A percentile compares a stretch with the other conserved stretches of the same genome.
Conservation (phyloP, 1,139 yeast genomes). For the Magnusiomyces starmeri region DNA sequence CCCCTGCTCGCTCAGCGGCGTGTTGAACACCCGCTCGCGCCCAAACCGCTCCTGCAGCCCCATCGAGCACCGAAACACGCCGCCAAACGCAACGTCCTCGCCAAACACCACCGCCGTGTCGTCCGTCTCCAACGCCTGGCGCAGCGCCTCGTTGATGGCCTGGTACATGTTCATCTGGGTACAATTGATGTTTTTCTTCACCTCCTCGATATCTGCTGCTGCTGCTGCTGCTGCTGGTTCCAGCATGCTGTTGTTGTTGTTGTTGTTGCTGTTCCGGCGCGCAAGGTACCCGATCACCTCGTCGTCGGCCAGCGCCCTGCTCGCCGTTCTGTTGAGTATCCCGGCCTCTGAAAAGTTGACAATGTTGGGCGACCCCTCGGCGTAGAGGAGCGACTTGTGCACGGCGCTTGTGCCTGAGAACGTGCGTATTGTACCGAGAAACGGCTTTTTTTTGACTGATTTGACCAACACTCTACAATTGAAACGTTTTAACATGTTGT, state of each 20-base stretch:
- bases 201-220: too few species aligned
- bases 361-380: slow-evolving; percentile 21
- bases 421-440: not conserved
- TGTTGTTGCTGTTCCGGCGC: slow-evolving; percentile 10
- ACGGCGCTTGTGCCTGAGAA: slow-evolving; percentile 1
- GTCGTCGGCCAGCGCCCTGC: slow-evolving; percentile 20
- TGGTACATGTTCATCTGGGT: slow-evolving; percentile 33
- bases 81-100: slow-evolving; percentile 37
- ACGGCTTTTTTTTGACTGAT: not conserved
- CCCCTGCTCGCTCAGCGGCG: slow-evolving; percentile 35
- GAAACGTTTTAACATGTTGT: not conserved
- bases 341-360: slow-evolving; percentile 26
- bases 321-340: slow-evolving; percentile 23
- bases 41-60: slow-evolving; percentile 35
- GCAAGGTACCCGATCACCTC: slow-evolving; percentile 17
- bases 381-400: slow-evolving; percentile 13
- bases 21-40: slow-evolving; percentile 33
- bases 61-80: slow-evolving; percentile 37
- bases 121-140: slow-evolving; percentile 33
- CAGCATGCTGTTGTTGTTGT: too few species aligned
- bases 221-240: too few species aligned
- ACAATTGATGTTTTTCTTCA: too few species aligned
- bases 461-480: too few species aligned
- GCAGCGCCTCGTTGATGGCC: slow-evolving; percentile 32
- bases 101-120: slow-evolving; percentile 33